phyloP scores from a whole-genome alignment of 495 filamentous ascomycete species.

The Annulohypoxylon bovei region DNA sequence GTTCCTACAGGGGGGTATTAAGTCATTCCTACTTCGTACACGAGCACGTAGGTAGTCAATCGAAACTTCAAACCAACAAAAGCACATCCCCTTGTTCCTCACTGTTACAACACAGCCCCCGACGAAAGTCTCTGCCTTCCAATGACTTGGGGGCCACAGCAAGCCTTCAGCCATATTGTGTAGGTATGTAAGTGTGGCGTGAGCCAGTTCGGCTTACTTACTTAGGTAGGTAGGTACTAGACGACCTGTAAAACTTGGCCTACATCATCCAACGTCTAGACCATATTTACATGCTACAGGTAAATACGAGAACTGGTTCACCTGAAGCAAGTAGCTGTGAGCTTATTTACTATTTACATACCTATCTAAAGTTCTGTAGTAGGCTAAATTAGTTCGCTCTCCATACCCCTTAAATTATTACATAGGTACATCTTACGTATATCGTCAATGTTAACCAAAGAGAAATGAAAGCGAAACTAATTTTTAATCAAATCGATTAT shows the following conservation, averaged over 20 bases:
- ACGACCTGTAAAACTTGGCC: background rate
- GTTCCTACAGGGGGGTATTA: slow-evolving; percentile 21
- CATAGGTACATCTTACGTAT: background rate
- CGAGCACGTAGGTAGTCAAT: background rate
- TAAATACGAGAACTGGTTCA: background rate
- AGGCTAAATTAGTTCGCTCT: background rate
- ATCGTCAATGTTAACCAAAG: background rate
- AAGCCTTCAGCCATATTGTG: background rate
- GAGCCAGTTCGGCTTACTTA: slow-evolving; percentile 1
- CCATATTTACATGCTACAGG: slow-evolving; percentile 1
- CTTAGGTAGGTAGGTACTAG: background rate
- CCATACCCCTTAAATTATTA: background rate
- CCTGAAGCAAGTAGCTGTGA: background rate
- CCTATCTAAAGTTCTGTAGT: background rate
- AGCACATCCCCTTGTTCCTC: background rate
- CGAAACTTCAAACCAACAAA: slow-evolving; percentile 2
- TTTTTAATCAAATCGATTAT: background rate
- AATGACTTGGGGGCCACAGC: background rate
- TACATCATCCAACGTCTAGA: background rate
- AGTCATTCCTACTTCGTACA: slow-evolving; percentile 2
- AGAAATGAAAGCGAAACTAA: background rate
- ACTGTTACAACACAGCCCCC: slow-evolving; percentile 15
- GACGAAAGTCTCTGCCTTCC: background rate
- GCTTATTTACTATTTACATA: background rate
- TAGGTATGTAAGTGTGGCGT: background rate